phyloP scores from a whole-genome alignment of 106 monocot genomes.

The Dendrobium chrysotoxum region DNA sequence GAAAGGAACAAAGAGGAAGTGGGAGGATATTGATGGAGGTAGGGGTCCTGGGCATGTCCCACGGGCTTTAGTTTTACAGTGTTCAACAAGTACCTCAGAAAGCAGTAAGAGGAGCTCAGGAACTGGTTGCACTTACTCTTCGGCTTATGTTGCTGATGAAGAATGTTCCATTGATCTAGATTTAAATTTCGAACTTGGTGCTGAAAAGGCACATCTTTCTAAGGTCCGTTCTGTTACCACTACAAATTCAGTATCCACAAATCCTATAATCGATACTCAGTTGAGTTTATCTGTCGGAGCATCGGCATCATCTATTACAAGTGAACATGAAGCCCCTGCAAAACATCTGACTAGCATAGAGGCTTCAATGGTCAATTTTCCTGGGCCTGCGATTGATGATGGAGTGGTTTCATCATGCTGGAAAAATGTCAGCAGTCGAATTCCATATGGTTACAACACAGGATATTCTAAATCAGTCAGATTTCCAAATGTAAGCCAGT shows the following conservation, averaged over 20 bases:
- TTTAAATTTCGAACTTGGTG: constrained; percentile 38
- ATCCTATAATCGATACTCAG: constrained; percentile 25
- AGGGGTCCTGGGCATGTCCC: constrained; percentile 8
- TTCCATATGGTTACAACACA: too few relatives aligned
- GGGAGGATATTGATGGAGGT: constrained; percentile 15
- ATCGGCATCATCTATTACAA: constrained; percentile 36
- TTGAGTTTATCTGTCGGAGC: constrained; percentile 47
- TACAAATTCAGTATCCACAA: constrained; percentile 2
- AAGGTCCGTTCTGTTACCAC: not conserved
- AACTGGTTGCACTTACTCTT: constrained; percentile 34
- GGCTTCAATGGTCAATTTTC: not conserved
- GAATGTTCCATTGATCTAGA: constrained; percentile 31
- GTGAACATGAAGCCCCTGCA: not conserved
- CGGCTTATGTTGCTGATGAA: constrained; percentile 40
- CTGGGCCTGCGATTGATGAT: not conserved
- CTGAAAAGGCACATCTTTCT: not conserved
- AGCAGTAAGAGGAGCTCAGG: constrained; percentile 53
- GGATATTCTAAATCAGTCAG: not conserved
- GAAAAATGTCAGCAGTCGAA: constrained; percentile 6
- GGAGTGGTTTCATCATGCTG: constrained; percentile 16
- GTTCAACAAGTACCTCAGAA: constrained; percentile 33
- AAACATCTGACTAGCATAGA: constrained; percentile 2
- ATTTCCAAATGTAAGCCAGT: constrained; percentile 6
- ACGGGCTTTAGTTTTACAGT: constrained; percentile 30
- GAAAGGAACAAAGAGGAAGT: constrained; percentile 39